phyloP scores from a whole-genome alignment of 495 filamentous ascomycete genomes.

The Talaromyces ruber region DNA sequence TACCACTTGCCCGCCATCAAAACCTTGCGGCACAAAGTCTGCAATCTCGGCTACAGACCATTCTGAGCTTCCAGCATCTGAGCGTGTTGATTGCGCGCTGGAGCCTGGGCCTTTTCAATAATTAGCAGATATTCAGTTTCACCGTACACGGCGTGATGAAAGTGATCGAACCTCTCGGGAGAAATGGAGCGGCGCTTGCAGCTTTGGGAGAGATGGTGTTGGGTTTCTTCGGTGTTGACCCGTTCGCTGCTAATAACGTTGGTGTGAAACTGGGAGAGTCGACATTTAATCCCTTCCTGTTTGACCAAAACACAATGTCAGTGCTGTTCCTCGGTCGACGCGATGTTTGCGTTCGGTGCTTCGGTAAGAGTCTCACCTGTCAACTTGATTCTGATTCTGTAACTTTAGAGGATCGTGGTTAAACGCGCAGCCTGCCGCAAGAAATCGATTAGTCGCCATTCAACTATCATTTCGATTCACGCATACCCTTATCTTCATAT shows the following conservation, averaged over 20 bases:
- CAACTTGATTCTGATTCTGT: slow-evolving; percentile 40
- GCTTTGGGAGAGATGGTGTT: slow-evolving; percentile 75
- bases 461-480: background rate
- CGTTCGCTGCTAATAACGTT: slow-evolving; percentile 43
- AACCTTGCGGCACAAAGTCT: slow-evolving; percentile 77
- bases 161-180: slow-evolving; percentile 44
- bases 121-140: slow-evolving; percentile 17
- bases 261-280: slow-evolving; percentile 96
- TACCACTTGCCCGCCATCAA: slow-evolving; percentile 57
- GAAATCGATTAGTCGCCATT: background rate
- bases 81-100: slow-evolving; percentile 42
- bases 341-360: background rate
- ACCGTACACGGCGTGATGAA: background rate
- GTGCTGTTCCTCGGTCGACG: background rate
- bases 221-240: slow-evolving; percentile 48
- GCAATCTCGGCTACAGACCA: slow-evolving; percentile 55
- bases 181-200: slow-evolving; percentile 86
- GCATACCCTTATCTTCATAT: slow-evolving; percentile 71
- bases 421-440: slow-evolving; percentile 66
- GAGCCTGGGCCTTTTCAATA: slow-evolving; percentile 28
- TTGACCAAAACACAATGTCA: slow-evolving; percentile 19
- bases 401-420: slow-evolving; percentile 72
- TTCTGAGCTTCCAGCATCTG: slow-evolving; percentile 39
- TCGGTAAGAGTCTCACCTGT: slow-evolving; percentile 39
- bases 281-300: slow-evolving; percentile 83